phyloP scores from a whole-genome alignment of 1,284 basidiomycete species.

The Agroathelia rolfsii region DNA sequence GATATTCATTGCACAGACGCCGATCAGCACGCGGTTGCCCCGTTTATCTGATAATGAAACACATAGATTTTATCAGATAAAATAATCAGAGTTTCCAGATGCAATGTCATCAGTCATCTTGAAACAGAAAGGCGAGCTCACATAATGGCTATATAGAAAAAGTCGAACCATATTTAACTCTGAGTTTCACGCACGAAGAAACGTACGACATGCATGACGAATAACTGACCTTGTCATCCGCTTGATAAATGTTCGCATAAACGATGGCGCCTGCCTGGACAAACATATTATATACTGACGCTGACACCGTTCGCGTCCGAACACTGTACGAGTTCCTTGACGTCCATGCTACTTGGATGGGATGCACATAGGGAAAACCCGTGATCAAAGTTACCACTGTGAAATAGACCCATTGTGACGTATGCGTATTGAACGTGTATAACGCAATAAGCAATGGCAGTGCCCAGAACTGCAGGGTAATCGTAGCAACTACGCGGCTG shows the following conservation, averaged over 20 bases:
- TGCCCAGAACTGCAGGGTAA: slow-evolving; percentile 52
- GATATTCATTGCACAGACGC: slow-evolving; percentile 28
- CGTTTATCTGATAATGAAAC: slow-evolving; percentile 25
- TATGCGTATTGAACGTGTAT: slow-evolving; percentile 39
- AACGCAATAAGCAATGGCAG: slow-evolving; percentile 49
- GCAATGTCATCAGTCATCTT: too few species aligned
- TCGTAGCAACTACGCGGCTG: slow-evolving; percentile 41
- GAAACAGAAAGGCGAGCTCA: slow-evolving; percentile 17
- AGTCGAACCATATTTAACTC: slow-evolving; percentile 1
- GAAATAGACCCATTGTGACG: slow-evolving; percentile 53
- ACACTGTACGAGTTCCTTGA: slow-evolving; percentile 54
- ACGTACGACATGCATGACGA: slow-evolving; percentile 1
- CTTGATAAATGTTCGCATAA: slow-evolving; percentile 35
- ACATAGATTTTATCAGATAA: slow-evolving; percentile 1
- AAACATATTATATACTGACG: slow-evolving; percentile 53
- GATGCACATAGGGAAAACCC: slow-evolving; percentile 37
- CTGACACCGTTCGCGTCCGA: slow-evolving; percentile 46
- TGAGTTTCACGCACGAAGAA: background rate
- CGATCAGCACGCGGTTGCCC: slow-evolving; percentile 28
- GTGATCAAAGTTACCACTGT: slow-evolving; percentile 45
- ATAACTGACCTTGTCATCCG: slow-evolving; percentile 28
- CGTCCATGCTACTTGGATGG: slow-evolving; percentile 49
- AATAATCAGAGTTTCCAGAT: too few species aligned
- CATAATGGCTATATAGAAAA: slow-evolving; percentile 30
- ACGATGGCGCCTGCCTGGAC: slow-evolving; percentile 45